Evolutionary conservation across 768 basidiomycete species (phyloP).

Genomic region (Cyclocybe aegerita): DNA sequence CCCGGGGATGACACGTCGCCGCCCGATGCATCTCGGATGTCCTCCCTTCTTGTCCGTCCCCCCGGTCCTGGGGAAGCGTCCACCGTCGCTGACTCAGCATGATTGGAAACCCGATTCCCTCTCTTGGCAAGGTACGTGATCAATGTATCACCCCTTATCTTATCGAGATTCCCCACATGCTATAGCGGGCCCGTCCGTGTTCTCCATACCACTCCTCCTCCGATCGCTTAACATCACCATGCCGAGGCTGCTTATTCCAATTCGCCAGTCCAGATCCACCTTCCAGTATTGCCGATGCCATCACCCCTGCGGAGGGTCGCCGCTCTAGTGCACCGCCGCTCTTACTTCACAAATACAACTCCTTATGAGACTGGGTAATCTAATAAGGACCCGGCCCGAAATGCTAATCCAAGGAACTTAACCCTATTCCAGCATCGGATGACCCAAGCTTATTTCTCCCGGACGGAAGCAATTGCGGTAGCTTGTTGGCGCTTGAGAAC

Average conservation of each 20-base stretch:
- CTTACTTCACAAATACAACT: not conserved
- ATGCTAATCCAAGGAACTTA: slow-evolving; percentile 6
- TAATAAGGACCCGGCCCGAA: slow-evolving; percentile 14
- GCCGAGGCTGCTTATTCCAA: too few relatives aligned
- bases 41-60: slow-evolving; percentile 22
- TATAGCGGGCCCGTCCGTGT: not conserved
- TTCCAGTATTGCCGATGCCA: too few relatives aligned
- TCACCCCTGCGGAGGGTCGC: too few relatives aligned
- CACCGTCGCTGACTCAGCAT: slow-evolving; percentile 5
- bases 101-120: slow-evolving; percentile 2
- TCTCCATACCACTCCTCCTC: too few relatives aligned
- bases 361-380: not conserved
- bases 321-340: too few relatives aligned
- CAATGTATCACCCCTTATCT: slow-evolving; percentile 17
- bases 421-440: slow-evolving; percentile 10
- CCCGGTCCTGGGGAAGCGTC: slow-evolving; percentile 35
- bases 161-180: slow-evolving; percentile 11
- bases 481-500: not conserved
- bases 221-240: too few relatives aligned
- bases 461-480: slow-evolving; percentile 15
- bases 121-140: slow-evolving; percentile 18
- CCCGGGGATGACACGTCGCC: not conserved
- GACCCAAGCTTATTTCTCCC: slow-evolving; percentile 17
- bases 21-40: slow-evolving; percentile 36
- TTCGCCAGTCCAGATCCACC: too few relatives aligned